A percentile compares a stretch with the other conserved stretches of the same genome.
phyloP scores from a whole-genome alignment of 768 basidiomycete species.

The Podaxis sp. region DNA sequence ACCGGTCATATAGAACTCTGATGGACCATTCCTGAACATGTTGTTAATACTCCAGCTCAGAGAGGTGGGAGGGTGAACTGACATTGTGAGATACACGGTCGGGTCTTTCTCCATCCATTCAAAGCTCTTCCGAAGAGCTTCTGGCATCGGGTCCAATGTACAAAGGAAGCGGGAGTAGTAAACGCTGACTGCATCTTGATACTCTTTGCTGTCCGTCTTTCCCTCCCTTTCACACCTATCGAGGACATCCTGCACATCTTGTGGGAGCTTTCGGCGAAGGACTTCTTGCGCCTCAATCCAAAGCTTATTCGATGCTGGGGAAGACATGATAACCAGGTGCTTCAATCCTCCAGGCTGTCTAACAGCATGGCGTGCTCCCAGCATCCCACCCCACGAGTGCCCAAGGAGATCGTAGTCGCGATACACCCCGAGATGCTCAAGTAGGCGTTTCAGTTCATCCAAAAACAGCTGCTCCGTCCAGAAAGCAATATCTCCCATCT shows the following conservation, averaged over 20 bases:
- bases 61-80: constrained; percentile 15
- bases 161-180: constrained; percentile 47
- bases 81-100: constrained; percentile 52
- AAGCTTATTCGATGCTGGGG: constrained; percentile 44
- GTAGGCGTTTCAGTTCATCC: constrained; percentile 48
- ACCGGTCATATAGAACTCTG: constrained; percentile 36
- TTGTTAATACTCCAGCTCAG: background rate
- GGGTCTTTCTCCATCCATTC: constrained; percentile 39
- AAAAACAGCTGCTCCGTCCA: constrained; percentile 53
- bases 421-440: constrained; percentile 42
- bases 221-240: constrained; percentile 45
- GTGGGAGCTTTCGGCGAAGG: constrained; percentile 31
- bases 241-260: constrained; percentile 38
- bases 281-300: constrained; percentile 29
- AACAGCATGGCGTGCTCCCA: constrained; percentile 36
- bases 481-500: constrained; percentile 40
- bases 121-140: constrained; percentile 33
- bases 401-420: constrained; percentile 48
- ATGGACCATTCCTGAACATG: constrained; percentile 37
- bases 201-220: constrained; percentile 43
- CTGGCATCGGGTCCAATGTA: constrained; percentile 44
- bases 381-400: constrained; percentile 56
- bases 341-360: constrained; percentile 45
- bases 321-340: constrained; percentile 43
- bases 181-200: constrained; percentile 38